Conservation (phyloP, 2,329 filamentous ascomycete species). For the Nigrospora osmanthi region DNA sequence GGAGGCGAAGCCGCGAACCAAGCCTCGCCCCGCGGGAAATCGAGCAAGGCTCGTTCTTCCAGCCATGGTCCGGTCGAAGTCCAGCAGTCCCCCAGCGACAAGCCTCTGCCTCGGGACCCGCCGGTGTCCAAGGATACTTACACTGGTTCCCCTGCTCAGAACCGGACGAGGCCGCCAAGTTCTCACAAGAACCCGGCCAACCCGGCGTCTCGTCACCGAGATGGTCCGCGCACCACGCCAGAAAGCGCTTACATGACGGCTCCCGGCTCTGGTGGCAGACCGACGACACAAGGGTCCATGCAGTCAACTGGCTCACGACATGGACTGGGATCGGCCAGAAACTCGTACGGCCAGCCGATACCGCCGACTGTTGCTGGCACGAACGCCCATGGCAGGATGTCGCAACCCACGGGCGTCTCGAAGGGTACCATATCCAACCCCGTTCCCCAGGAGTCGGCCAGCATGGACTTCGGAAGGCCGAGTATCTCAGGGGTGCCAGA, state of each 20-base stretch:
- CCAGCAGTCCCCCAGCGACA: slow-evolving; percentile 36
- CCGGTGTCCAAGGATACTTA: slow-evolving; percentile 36
- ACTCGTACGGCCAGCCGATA: slow-evolving; percentile 81
- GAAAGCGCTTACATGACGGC: slow-evolving; percentile 46
- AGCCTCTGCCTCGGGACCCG: slow-evolving; percentile 53
- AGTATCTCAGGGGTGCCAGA: slow-evolving; percentile 46
- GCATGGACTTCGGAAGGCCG: slow-evolving; percentile 47
- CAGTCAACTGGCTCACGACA: slow-evolving; percentile 56
- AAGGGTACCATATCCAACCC: slow-evolving; percentile 64
- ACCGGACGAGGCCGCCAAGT: slow-evolving; percentile 35
- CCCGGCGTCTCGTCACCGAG: slow-evolving; percentile 38
- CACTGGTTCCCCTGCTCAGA: slow-evolving; percentile 20
- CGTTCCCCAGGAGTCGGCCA: slow-evolving; percentile 46
- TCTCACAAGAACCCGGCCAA: slow-evolving; percentile 38
- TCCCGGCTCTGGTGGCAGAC: slow-evolving; percentile 44
- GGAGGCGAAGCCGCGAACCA: slow-evolving; percentile 37
- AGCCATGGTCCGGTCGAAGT: slow-evolving; percentile 44
- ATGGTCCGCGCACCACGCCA: slow-evolving; percentile 42
- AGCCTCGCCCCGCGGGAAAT: slow-evolving; percentile 22
- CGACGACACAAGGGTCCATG: slow-evolving; percentile 77
- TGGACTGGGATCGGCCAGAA: slow-evolving; percentile 44
- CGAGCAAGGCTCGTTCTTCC: slow-evolving; percentile 42
- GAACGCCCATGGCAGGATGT: slow-evolving; percentile 82
- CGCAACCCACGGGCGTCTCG: slow-evolving; percentile 61
- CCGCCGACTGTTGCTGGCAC: slow-evolving; percentile 82